Evolutionary conservation across 805 yeast species (phyloP), one percentile per base, ranked within the genome.

Genomic region (Debaryomyces tyrocola): DNA sequence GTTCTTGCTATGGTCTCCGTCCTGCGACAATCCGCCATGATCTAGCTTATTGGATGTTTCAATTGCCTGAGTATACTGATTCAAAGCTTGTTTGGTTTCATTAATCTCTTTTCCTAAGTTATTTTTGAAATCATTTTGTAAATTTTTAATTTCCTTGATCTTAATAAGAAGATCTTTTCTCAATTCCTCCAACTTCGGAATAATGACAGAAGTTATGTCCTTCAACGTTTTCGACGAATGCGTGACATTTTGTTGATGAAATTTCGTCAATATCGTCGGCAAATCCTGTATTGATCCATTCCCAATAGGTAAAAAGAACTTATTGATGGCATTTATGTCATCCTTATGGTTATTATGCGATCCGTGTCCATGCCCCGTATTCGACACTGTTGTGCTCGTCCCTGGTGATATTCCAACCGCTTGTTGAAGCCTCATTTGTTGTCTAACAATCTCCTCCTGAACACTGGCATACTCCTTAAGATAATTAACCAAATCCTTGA

Each of bases 401-500:
- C 43, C 18, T 6, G 54, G n/a, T 6, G 46, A 45, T 24, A 55
- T 60, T 1, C 66, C 66, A 3, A 87, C 84, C 8, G 96, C 90
- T 62, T 89, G 91, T 49, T 89, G 87, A 38, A 90, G 75, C 42
- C 96, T 73, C 42, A 84, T 56, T 53, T 89, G 94, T 58, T 89
- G 96, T 48, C 96, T 80, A 31, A 87, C 83, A 14, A 89, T 79
- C 60, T 91, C 96, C 64, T 91, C 97, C 62, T 90, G 94, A 46
- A 88, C 91, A 11, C 87, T 78, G 8, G 89, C 90, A 34, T 83
- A 84, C 58, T 90, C 96, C 50, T 79, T 80, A 51, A 92, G 73
- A 60, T 92, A 92, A 40, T 77, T 80, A 17, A 88, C 76, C 46
- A 92, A 68, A 31, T 92, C 85, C 50, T 83, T 82, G 47, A 90